Evolutionary conservation across 2,329 filamentous ascomycete genomes (phyloP).

Genomic region (Proliferodiscus dingleyae): DNA sequence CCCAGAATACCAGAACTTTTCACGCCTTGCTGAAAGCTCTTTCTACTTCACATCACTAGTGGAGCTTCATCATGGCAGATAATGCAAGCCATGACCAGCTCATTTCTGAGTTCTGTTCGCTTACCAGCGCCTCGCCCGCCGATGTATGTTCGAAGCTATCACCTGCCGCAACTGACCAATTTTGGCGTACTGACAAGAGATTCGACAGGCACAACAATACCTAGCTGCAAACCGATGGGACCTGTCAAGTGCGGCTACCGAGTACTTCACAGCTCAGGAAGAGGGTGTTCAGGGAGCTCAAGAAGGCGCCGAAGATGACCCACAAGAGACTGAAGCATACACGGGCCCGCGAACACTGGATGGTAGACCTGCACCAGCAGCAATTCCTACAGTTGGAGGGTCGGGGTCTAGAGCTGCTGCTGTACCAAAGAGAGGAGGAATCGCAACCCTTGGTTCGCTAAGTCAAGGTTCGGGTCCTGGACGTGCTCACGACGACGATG

Average conservation of each 20-base stretch:
- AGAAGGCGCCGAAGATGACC: slow-evolving; percentile 39
- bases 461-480: slow-evolving; percentile 27
- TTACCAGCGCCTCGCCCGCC: slow-evolving; percentile 48
- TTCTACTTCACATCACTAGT: not conserved
- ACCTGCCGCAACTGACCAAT: not conserved
- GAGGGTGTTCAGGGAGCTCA: slow-evolving; percentile 41
- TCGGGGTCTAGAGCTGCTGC: slow-evolving; percentile 16
- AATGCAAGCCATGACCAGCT: slow-evolving; percentile 39
- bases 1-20: too few species aligned
- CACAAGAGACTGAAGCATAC: slow-evolving; percentile 39
- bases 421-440: slow-evolving; percentile 36
- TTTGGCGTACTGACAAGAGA: slow-evolving; percentile 5
- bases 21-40: not conserved
- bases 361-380: slow-evolving; percentile 51
- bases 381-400: slow-evolving; percentile 26
- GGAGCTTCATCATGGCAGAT: slow-evolving; percentile 28
- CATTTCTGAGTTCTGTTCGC: slow-evolving; percentile 48
- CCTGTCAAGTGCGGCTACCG: slow-evolving; percentile 54
- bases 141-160: slow-evolving; percentile 36
- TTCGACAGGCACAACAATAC: slow-evolving; percentile 58
- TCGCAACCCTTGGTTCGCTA: slow-evolving; percentile 56
- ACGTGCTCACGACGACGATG: slow-evolving; percentile 49
- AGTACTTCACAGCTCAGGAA: slow-evolving; percentile 57
- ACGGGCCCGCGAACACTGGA: slow-evolving; percentile 60
- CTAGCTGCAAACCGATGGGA: slow-evolving; percentile 64